phyloP scores from a whole-genome alignment of 768 basidiomycete species.

The Mycena rosella region DNA sequence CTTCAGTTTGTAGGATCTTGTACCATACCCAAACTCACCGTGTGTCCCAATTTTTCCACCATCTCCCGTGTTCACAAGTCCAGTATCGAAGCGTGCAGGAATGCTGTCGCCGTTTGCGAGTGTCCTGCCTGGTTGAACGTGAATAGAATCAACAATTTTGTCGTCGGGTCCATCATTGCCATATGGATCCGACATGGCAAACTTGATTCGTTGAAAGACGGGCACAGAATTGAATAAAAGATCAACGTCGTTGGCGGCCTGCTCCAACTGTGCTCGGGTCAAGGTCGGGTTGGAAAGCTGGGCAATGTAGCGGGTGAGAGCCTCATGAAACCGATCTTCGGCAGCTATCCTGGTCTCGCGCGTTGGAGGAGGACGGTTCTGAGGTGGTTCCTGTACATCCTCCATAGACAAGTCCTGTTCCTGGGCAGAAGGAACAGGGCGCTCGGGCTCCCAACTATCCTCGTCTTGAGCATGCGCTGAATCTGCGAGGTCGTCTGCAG shows the following conservation, averaged over 20 bases:
- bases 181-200: background rate
- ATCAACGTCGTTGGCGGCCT: background rate
- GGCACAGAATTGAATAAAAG: constrained; percentile 1
- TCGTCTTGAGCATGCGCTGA: background rate
- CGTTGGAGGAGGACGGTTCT: background rate
- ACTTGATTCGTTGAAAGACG: constrained; percentile 15
- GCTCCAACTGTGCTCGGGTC: background rate
- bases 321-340: background rate
- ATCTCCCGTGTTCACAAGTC: constrained; percentile 38
- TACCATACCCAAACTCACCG: background rate
- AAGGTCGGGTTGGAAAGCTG: background rate
- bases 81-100: constrained; percentile 52
- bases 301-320: background rate
- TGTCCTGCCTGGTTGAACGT: background rate
- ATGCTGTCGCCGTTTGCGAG: background rate
- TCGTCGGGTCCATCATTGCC: background rate
- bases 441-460: background rate
- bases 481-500: background rate
- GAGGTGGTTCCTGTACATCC: background rate
- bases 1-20: no score
- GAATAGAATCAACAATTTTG: background rate
- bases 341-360: background rate
- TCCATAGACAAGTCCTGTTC: background rate
- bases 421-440: background rate
- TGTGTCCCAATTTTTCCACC: constrained; percentile 17